Conservation (phyloP, 441 rosid genomes). For the Manihot esculenta region DNA sequence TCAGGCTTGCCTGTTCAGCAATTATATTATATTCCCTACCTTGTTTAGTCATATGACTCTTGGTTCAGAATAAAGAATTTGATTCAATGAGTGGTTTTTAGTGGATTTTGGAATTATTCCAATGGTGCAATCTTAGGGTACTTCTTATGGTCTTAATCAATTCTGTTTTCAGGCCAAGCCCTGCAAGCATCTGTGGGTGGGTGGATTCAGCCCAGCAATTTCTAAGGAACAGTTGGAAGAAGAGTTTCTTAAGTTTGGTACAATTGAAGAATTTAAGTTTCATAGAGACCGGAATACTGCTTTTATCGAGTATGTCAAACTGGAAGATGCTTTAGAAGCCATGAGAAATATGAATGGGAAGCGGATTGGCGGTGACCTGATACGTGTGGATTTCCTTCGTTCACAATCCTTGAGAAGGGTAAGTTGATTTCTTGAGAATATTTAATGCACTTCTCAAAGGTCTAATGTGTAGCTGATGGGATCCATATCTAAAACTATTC, state of each 20-base stretch:
- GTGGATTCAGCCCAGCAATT: constrained; percentile 73
- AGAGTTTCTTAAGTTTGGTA: constrained; percentile 76
- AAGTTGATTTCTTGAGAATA: constrained; percentile 35
- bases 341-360: constrained; percentile 79
- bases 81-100: background rate
- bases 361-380: constrained; percentile 70
- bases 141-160: constrained; percentile 8
- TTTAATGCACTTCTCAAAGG: background rate
- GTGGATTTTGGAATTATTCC: background rate
- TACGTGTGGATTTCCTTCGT: constrained; percentile 91
- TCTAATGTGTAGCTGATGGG: background rate
- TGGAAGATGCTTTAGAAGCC: constrained; percentile 80
- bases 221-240: constrained; percentile 69
- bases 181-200: constrained; percentile 80
- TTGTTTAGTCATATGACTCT: background rate
- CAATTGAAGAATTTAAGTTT: constrained; percentile 77
- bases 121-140: background rate
- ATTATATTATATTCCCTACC: background rate
- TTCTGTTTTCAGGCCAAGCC: constrained; percentile 71
- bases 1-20: background rate
- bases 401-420: constrained; percentile 71
- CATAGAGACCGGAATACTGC: constrained; percentile 77
- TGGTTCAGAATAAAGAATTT: background rate
- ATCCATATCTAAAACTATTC: background rate
- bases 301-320: constrained; percentile 51